Evolutionary conservation across 768 basidiomycete species (phyloP), one percentile per base, ranked within the genome.

Genomic region (Lenzites betulinus): DNA sequence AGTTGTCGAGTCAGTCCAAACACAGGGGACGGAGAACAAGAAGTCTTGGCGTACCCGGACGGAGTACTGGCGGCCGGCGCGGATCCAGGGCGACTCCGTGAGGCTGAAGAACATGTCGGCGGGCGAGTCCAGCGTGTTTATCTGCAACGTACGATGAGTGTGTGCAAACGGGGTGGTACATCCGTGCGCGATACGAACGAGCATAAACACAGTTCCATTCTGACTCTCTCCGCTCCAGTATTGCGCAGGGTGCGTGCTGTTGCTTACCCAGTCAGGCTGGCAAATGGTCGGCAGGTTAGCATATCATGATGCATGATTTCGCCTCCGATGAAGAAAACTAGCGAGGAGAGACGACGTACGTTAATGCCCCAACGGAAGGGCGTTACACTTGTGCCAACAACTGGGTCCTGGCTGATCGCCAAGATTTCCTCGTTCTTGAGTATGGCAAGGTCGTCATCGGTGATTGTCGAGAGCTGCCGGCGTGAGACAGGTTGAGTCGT

Each of bases 321-420:
- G n/a, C n/a, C n/a, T n/a, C n/a, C n/a, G n/a, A n/a, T n/a, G n/a
- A n/a, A n/a, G n/a, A n/a, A n/a, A n/a, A n/a, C n/a, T n/a, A n/a
- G n/a, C n/a, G n/a, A n/a, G n/a, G n/a, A n/a, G n/a, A n/a, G n/a
- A n/a, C n/a, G n/a, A 69, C 84, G 54, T 62, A 88, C 87, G 64
- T 87, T 86, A 59, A 86, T 69, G 3, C 86, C 86, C 85, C 86
- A 88, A 60, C 84, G 74, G 77, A 89, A 89, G 2, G 88, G 87
- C 15, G 85, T 81, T 54, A 88, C 79, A 57, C 81, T 81, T 18
- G 79, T 81, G 5, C 87, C 87, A 22, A 83, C 74, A 2, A 83
- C 82, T 0, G 84, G 77, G 64, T 89, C 88, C 66, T 89, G 88
- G 70, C 87, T 85, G 62, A 89, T 87, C 7, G 84, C 86, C 13